Conservation (phyloP, 106 monocot genomes). For the Hemerocallis citrina region DNA sequence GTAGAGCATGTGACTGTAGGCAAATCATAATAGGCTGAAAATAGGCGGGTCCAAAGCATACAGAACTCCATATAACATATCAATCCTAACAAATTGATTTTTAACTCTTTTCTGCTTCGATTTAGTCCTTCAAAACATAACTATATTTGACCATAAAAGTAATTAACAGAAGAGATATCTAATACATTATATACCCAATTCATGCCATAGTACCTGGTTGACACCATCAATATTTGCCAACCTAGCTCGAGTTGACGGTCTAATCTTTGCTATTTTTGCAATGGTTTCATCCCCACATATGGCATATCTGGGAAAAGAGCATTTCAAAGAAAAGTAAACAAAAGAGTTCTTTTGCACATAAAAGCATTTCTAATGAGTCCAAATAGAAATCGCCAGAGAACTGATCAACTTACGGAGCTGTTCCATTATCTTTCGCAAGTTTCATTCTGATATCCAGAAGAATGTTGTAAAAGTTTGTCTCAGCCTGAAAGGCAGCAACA, state of each 20-base stretch:
- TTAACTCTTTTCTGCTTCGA: not conserved
- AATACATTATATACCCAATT: not conserved
- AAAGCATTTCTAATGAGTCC: not conserved
- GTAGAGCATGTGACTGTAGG: not conserved
- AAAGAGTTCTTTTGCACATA: not conserved
- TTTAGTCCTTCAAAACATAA: not conserved
- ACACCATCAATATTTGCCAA: constrained; percentile 93
- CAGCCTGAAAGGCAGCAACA: constrained; percentile 35
- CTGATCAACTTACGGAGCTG: constrained; percentile 78
- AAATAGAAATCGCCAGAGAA: not conserved
- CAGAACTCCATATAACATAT: too few relatives aligned
- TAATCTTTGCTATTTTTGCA: constrained; percentile 58
- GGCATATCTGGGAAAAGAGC: constrained; percentile 57
- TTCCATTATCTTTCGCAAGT: constrained; percentile 77
- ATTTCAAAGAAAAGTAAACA: constrained; percentile 2
- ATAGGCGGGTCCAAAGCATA: too few relatives aligned
- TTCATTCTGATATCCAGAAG: constrained; percentile 73
- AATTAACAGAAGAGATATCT: not conserved
- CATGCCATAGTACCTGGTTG: constrained; percentile 70
- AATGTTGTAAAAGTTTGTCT: constrained; percentile 51
- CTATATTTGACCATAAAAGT: too few relatives aligned
- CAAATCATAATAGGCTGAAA: not conserved
- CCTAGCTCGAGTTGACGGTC: constrained; percentile 80
- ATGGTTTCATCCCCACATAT: constrained; percentile 96
- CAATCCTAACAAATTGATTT: too few relatives aligned